Base-by-base conservation (phyloP, 805 yeast species). In the Cyberlindnera japonica region DNA sequence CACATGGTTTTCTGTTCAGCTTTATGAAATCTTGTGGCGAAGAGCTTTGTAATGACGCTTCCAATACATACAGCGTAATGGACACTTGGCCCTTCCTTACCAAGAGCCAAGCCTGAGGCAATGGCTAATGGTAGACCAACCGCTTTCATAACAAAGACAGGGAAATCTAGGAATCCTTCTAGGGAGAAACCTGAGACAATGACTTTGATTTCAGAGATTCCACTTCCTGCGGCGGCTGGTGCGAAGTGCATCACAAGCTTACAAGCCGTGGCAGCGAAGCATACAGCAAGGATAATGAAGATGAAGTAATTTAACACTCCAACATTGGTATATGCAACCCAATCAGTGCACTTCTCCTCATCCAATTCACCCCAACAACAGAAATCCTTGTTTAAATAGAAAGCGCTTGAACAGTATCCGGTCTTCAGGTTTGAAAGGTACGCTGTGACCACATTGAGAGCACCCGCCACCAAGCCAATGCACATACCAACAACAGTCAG, bases 51-150 rank as follows among this genome's bases (percentile, higher is more conserved):
- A 1, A 47, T 64, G 55, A 36, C 46, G 58, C 64, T 38, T 0
- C 97, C 99, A n/a, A 84, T 91, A 60, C 98, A 90, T 0, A 90
- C 95, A 0, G 99, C 97, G 62, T 91, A 93, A 63, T 93, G 99
- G 11, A 93, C 99, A 53, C 91, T 80, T 2, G 99, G 99, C 0
- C 99, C 99, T 59, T 93, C 99, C 63, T 93, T 93, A 17, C 99
- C 99, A 6, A 93, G 84, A 50, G 91, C 83, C 27, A 93, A 63
- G 0, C 99, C 99, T 1, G 96, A 82, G 1, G 95, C 90, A 54
- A 93, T 93, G 0, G 95, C 87, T 44, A 93, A 66, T 0, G 99
- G 99, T 31, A 93, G 65, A 0, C 95, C 86, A 9, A 88, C 57
- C 37, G 88, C 74, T 51, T 93, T 93, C 39, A 91, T 78, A 1